Base-by-base conservation (phyloP, 2,329 filamentous ascomycete genomes). In the Alternaria ventricosa region DNA sequence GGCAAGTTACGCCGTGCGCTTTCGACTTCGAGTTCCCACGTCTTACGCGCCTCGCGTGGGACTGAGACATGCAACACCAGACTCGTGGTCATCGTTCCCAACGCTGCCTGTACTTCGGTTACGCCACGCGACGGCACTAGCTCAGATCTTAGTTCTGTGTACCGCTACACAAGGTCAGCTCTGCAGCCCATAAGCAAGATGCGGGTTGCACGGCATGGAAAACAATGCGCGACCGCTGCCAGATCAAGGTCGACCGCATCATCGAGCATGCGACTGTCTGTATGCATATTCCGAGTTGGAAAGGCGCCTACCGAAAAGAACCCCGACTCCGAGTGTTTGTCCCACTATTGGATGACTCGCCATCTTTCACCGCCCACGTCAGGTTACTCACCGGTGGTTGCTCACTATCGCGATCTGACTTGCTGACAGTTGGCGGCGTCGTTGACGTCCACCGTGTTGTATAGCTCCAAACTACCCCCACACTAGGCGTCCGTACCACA, bases 281-380 rank as follows among this genome's bases (percentile, higher is more conserved):
- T 51, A 49, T 55, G 55, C 54, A 41, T 47, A 54, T 47, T 49
- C 54, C 20, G 15, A 63, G 56, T 53, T 50, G 59, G 64, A 45
- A 64, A 64, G 64, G 65, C 55, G 56, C 50, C 55, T 63, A 54
- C 55, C 57, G 36, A 46, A 69, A 66, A 53, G 46, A 41, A 55
- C 56, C 53, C 60, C 65, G 61, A 61, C 64, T 55, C 62, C 27
- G 27, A 62, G 33, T 45, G 25, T 60, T 54, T 56, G 62, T 60
- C 63, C 60, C 58, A 67, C 67, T 36, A 70, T 67, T 61, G 57
- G 59, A 57, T 57, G 57, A 46, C 56, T 27, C 58, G 43, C 61
- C 50, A 47, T 55, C 36, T 54, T 56, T 62, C 57, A 46, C 61
- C 55, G 55, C 57, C 55, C 56, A 45, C 46, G 47, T 56, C 57